Conservation (phyloP, 2,329 filamentous ascomycete genomes). For the Huntiella savannae region DNA sequence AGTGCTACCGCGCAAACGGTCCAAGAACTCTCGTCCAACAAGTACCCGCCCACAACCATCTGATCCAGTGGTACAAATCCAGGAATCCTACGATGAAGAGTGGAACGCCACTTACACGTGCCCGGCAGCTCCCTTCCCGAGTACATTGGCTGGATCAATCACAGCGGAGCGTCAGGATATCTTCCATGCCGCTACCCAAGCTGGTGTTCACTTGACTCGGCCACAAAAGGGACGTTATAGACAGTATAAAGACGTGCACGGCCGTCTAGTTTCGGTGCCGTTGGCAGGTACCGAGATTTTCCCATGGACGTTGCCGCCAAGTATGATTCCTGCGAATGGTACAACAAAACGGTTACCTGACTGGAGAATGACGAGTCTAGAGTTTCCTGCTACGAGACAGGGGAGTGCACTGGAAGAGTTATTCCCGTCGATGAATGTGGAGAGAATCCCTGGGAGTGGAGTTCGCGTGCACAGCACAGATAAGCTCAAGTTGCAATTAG, state of each 20-base stretch:
- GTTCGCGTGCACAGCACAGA: constrained; percentile 23
- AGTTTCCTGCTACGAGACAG: constrained; percentile 35
- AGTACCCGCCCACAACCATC: constrained; percentile 1
- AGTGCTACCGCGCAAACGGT: constrained; percentile 42
- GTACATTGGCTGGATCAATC: constrained; percentile 56
- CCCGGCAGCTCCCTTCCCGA: constrained; percentile 36
- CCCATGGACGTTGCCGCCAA: constrained; percentile 74
- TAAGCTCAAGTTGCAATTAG: constrained; percentile 44
- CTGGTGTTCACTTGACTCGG: constrained; percentile 61
- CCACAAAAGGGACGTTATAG: constrained; percentile 33
- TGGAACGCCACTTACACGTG: constrained; percentile 35
- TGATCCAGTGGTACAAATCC: constrained; percentile 4
- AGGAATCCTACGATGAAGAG: constrained; percentile 18
- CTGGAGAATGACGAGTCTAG: constrained; percentile 49
- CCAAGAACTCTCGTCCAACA: constrained; percentile 1
- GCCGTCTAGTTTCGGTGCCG: constrained; percentile 22
- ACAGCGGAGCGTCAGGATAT: constrained; percentile 64
- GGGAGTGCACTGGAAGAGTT: constrained; percentile 25
- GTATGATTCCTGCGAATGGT: constrained; percentile 56
- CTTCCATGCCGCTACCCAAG: constrained; percentile 75
- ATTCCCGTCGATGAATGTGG: constrained; percentile 19
- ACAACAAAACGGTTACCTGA: constrained; percentile 55
- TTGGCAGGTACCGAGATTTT: constrained; percentile 37
- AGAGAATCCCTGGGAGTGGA: constrained; percentile 13
- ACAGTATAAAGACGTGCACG: constrained; percentile 24